Conservation (phyloP, 164 flowering plant species). For the Akebia trifoliata region DNA sequence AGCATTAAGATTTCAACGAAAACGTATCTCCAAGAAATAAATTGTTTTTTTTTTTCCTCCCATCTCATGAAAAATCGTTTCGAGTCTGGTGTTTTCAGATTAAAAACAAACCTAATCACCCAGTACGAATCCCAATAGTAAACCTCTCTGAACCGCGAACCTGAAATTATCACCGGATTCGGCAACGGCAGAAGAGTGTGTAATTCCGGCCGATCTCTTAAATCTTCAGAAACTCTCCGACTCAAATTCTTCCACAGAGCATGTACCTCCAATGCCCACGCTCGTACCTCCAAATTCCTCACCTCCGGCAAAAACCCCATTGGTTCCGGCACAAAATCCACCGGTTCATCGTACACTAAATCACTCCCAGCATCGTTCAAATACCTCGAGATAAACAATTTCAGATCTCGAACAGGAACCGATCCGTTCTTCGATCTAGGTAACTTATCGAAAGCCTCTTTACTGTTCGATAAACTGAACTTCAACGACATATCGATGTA, state of each 20-base stretch:
- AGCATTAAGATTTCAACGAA: too few species aligned
- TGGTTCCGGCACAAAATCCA: slow-evolving; percentile 60
- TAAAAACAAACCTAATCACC: slow-evolving; percentile 62
- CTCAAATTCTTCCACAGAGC: slow-evolving; percentile 82
- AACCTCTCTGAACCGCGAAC: slow-evolving; percentile 84
- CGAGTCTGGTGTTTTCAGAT: background rate
- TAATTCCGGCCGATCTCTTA: slow-evolving; percentile 36
- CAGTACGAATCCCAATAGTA: slow-evolving; percentile 98
- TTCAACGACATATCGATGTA: slow-evolving; percentile 72
- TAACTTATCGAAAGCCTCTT: slow-evolving; percentile 43
- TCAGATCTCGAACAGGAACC: slow-evolving; percentile 31
- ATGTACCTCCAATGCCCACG: slow-evolving; percentile 86
- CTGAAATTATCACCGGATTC: slow-evolving; percentile 53
- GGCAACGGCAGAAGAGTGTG: slow-evolving; percentile 79
- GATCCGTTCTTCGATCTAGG: slow-evolving; percentile 34
- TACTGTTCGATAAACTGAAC: slow-evolving; percentile 30
- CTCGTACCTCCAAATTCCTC: slow-evolving; percentile 42
- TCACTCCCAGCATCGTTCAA: slow-evolving; percentile 66
- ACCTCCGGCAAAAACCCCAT: slow-evolving; percentile 65
- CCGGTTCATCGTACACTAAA: slow-evolving; percentile 46
- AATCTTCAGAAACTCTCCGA: slow-evolving; percentile 48
- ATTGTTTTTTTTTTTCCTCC: too few species aligned
- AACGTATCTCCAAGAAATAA: too few species aligned
- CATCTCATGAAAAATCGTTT: background rate
- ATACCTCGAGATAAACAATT: slow-evolving; percentile 35